A percentile compares a stretch with the other conserved stretches of the same genome.
These are phyloP conservation scores for Fraxinus greggii DNA, from an alignment of 305 asterid genomes.

Conservation along the genomic window DNA sequence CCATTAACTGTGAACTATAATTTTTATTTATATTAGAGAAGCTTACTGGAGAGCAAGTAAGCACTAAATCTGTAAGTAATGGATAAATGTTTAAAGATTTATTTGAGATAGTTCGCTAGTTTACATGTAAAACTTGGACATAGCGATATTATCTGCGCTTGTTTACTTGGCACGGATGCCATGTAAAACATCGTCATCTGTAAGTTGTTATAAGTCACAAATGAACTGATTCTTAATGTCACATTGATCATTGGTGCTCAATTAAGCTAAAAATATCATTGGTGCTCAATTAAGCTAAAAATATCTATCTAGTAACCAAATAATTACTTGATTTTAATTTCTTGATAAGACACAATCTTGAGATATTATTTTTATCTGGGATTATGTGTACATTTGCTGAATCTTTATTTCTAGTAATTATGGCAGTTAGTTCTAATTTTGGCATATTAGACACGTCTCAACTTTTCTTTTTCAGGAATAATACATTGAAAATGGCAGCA, in stretches of 20 bases:
- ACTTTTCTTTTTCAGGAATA: neutral
- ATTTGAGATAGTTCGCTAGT: neutral
- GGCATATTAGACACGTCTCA: neutral
- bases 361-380: neutral
- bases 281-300: neutral
- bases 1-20: neutral
- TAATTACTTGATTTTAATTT: neutral
- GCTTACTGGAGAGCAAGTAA: neutral
- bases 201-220: neutral
- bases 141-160: neutral
- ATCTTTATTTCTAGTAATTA: neutral
- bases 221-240: neutral
- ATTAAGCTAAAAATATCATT: neutral
- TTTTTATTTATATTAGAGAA: neutral
- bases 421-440: neutral
- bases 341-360: neutral
- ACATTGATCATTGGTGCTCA: neutral
- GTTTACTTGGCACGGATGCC: neutral
- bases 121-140: neutral
- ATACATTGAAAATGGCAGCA: constrained; percentile 39
- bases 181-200: neutral
- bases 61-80: neutral
- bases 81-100: neutral
- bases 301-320: neutral
- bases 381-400: neutral